phyloP scores from a whole-genome alignment of 192 early-diverging fungal genomes.

The Coemansia sp. region DNA sequence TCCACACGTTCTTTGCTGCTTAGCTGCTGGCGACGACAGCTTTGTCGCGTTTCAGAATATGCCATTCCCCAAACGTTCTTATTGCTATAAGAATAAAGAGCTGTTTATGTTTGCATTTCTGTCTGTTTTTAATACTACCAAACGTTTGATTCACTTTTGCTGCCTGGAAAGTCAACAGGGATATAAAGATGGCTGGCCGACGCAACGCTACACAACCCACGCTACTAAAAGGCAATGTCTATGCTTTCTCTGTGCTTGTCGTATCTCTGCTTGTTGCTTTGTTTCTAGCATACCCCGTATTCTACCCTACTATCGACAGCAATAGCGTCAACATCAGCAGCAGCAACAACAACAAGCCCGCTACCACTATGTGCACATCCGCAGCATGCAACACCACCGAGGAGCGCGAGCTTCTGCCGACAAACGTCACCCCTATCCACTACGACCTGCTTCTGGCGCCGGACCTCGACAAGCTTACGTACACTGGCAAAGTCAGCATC shows the following conservation, averaged over 20 bases:
- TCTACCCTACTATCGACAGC: not conserved
- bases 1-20: no score
- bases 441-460: constrained; percentile 82
- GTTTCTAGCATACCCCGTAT: constrained; percentile 19
- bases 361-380: constrained; percentile 29
- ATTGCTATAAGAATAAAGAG: no score
- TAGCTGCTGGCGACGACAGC: no score
- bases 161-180: not conserved
- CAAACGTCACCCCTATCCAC: constrained; percentile 79
- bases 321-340: not conserved
- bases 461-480: constrained; percentile 76
- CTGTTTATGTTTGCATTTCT: not conserved
- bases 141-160: not conserved
- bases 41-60: no score
- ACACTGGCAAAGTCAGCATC: constrained; percentile 75
- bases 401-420: constrained; percentile 78
- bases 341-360: not conserved
- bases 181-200: not conserved
- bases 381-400: constrained; percentile 26
- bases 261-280: constrained; percentile 19
- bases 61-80: no score
- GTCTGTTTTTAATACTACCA: not conserved
- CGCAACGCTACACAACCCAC: not conserved
- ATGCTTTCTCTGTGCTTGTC: constrained; percentile 3
- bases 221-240: constrained; percentile 1